phyloP scores from a whole-genome alignment of 768 basidiomycete species.

The Tulasnella sp. region DNA sequence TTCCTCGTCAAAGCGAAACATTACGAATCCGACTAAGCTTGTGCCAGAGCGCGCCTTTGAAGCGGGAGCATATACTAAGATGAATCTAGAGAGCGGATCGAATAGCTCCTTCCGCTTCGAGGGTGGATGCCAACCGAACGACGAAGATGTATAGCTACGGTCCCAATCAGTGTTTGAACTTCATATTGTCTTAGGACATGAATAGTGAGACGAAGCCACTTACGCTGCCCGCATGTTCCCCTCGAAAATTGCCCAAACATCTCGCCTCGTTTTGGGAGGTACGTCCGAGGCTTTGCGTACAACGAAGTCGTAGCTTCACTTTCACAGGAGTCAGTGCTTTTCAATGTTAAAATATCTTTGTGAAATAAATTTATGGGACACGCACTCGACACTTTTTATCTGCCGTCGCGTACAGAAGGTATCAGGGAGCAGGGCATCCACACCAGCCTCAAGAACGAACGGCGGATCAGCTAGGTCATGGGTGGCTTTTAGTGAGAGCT shows the following conservation, averaged over 20 bases:
- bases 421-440: no score
- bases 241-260: slow-evolving; percentile 20
- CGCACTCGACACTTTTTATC: no score
- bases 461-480: no score
- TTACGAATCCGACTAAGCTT: slow-evolving; percentile 18
- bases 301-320: slow-evolving; percentile 1
- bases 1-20: slow-evolving; percentile 26
- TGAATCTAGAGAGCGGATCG: slow-evolving; percentile 22
- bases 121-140: slow-evolving; percentile 15
- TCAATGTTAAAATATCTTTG: no score
- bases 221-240: slow-evolving; percentile 21
- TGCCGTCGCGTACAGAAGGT: no score
- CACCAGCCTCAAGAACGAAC: no score
- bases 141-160: not conserved
- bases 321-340: no score
- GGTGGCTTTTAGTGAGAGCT: no score
- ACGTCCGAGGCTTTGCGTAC: not conserved
- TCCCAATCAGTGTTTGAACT: no score
- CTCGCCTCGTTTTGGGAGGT: not conserved
- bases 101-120: slow-evolving; percentile 25
- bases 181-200: no score
- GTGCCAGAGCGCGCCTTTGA: not conserved
- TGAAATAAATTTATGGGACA: no score
- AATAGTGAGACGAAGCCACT: not conserved
- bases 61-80: slow-evolving; percentile 15